Conservation (phyloP, 768 basidiomycete genomes). For the Crepidotus variabilis region DNA sequence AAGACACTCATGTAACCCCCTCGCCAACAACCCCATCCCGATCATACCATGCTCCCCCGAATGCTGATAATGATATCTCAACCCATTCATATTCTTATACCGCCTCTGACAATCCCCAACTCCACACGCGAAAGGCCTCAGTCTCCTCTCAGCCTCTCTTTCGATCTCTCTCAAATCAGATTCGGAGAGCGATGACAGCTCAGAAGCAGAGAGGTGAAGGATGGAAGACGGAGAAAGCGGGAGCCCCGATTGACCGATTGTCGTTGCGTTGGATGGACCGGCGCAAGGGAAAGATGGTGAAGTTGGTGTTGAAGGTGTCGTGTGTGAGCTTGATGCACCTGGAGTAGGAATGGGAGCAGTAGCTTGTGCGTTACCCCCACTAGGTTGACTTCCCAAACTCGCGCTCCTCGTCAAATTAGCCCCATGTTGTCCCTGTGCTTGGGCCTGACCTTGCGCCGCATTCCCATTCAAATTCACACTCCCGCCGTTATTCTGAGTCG, state of each 20-base stretch:
- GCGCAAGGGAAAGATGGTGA: background rate
- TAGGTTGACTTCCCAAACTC: conserved; percentile 16
- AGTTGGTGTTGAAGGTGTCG: background rate
- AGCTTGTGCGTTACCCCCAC: background rate
- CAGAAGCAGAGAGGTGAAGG: conserved; percentile 26
- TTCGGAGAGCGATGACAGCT: conserved; percentile 51
- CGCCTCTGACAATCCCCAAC: conserved; percentile 82
- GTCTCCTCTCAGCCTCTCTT: conserved; percentile 77
- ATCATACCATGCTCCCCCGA: conserved; percentile 92
- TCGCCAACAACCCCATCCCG: conserved; percentile 80
- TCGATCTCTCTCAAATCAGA: conserved; percentile 70
- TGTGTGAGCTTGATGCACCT: conserved; percentile 3
- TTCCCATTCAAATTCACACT: conserved; percentile 41
- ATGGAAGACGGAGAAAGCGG: conserved; percentile 23
- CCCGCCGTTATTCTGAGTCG: background rate
- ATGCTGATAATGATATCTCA: conserved; percentile 96
- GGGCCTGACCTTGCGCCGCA: conserved; percentile 14
- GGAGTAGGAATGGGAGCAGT: conserved; percentile 4
- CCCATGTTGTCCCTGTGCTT: no score
- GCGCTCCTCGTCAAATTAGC: conserved; percentile 18
- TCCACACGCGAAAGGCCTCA: conserved; percentile 86
- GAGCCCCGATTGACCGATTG: conserved; percentile 8
- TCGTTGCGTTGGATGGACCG: conserved; percentile 6
- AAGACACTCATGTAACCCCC: conserved; percentile 55
- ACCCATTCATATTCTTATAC: conserved; percentile 99